Conservation (phyloP, 2,329 filamentous ascomycete genomes). For the Trichoderma atrobrunneum region DNA sequence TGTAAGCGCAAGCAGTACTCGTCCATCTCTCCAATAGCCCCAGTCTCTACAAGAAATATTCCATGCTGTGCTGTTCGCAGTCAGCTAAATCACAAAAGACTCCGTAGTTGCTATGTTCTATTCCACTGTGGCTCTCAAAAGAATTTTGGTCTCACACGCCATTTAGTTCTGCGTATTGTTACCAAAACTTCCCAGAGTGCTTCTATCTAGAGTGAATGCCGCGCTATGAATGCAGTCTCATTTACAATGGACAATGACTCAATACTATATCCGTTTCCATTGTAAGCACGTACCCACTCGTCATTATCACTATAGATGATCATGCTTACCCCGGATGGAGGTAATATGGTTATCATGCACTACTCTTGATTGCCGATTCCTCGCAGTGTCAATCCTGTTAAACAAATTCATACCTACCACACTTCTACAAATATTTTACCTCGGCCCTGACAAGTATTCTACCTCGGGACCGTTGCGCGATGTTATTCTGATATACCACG, state of each 20-base stretch:
- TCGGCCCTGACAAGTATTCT: neutral
- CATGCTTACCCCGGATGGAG: neutral
- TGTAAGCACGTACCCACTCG: neutral
- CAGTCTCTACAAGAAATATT: no score
- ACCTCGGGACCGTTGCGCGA: neutral
- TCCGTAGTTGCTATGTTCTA: no score
- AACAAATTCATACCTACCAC: no score
- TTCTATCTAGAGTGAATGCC: neutral
- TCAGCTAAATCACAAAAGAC: no score
- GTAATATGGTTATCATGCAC: neutral
- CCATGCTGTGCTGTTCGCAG: no score
- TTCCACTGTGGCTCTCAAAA: no score
- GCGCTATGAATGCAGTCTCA: neutral
- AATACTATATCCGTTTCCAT: neutral
- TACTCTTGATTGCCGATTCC: neutral
- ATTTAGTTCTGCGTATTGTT: neutral
- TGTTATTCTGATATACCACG: neutral
- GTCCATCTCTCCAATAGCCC: no score
- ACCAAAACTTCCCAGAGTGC: neutral
- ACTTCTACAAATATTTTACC: neutral
- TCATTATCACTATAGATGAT: rapidly evolving
- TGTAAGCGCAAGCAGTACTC: no score
- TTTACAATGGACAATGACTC: rapidly evolving
- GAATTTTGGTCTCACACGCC: neutral
- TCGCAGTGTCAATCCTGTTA: neutral